Evolutionary conservation across 768 basidiomycete genomes (phyloP).

Genomic region (Auricularia sp.): DNA sequence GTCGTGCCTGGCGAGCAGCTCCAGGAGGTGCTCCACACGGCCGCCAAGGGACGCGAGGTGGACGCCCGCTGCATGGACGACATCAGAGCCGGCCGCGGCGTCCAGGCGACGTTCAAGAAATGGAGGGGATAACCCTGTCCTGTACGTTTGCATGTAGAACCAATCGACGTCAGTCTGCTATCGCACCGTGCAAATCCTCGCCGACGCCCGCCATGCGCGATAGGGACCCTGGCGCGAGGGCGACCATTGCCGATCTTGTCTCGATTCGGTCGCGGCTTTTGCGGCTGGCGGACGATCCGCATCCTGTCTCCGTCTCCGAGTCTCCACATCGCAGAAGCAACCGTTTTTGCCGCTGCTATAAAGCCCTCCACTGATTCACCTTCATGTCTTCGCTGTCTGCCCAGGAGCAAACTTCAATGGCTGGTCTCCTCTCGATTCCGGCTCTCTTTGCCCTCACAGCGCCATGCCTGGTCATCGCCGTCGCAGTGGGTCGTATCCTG

Average conservation of each 20-base stretch:
- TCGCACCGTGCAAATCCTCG: too few relatives aligned
- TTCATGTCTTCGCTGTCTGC: background rate
- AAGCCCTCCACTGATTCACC: background rate
- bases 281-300: too few relatives aligned
- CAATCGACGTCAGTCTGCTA: too few relatives aligned
- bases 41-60: slow-evolving; percentile 45
- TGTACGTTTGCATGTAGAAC: too few relatives aligned
- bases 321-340: background rate
- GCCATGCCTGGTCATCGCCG: background rate
- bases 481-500: background rate
- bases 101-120: slow-evolving; percentile 67
- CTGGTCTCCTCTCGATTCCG: background rate
- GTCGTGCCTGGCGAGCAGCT: slow-evolving; percentile 53
- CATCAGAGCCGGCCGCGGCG: slow-evolving; percentile 61
- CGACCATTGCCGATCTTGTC: too few relatives aligned
- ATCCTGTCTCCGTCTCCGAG: background rate
- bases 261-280: too few relatives aligned
- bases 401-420: background rate
- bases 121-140: slow-evolving; percentile 39
- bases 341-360: background rate
- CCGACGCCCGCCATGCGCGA: too few relatives aligned
- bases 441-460: background rate
- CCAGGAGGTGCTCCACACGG: slow-evolving; percentile 45
- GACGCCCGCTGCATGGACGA: slow-evolving; percentile 69
- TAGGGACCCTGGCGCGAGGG: too few relatives aligned